These are phyloP conservation scores for Cladorrhinum sp. DNA, from an alignment of 2,329 filamentous ascomycete genomes.

Conservation along the genomic window DNA sequence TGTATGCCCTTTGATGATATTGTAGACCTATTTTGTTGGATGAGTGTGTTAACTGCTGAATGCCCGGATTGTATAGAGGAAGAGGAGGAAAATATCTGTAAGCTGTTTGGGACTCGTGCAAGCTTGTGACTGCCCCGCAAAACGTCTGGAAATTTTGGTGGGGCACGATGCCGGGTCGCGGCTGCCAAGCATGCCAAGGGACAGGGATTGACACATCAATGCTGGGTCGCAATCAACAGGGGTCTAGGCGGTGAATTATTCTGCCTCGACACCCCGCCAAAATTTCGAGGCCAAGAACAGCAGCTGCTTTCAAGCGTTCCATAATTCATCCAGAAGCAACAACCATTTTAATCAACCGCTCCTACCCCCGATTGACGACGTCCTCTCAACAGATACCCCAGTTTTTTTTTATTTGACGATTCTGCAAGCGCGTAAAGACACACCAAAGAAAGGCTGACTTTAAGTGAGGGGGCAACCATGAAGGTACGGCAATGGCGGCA, in stretches of 20 bases:
- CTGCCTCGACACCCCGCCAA: conserved; percentile 30
- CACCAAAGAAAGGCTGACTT: no score
- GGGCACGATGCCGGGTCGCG: background rate
- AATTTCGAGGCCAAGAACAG: conserved; percentile 23
- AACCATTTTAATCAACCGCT: background rate
- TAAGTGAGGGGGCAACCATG: conserved; percentile 19
- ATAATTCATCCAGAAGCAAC: background rate
- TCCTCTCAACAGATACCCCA: no score
- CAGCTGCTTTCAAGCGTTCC: background rate
- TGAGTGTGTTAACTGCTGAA: no score
- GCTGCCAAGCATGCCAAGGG: no score
- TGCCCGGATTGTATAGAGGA: no score
- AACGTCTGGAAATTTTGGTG: background rate
- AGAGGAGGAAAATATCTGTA: no score
- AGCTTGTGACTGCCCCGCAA: background rate
- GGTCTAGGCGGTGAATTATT: conserved; percentile 8
- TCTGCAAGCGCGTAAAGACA: background rate
- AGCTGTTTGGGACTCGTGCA: background rate
- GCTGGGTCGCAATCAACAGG: background rate
- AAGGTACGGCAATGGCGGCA: conserved; percentile 17
- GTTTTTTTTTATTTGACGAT: no score
- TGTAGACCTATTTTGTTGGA: no score
- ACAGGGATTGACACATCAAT: background rate
- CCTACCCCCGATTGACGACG: background rate
- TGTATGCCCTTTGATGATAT: no score